These are phyloP conservation scores for Phlebiopsis gigantea DNA, from an alignment of 768 basidiomycete species.

Conservation along the genomic window DNA sequence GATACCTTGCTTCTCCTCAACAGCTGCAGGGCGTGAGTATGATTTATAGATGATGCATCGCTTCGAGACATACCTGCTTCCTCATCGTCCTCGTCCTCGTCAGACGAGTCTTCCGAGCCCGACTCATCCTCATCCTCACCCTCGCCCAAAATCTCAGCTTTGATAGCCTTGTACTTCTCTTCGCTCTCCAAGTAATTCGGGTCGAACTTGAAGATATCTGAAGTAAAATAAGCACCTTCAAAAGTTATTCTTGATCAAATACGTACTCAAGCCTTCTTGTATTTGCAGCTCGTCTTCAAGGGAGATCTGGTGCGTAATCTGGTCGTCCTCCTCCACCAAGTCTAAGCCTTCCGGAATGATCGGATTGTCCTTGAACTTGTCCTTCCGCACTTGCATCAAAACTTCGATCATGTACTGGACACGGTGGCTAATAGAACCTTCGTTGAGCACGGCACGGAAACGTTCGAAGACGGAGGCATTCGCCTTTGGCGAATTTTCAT, in stretches of 20 bases:
- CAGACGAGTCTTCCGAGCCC: conserved; percentile 52
- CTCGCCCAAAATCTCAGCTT: conserved; percentile 89
- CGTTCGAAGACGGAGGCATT: conserved; percentile 94
- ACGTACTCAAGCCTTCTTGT: conserved; percentile 83
- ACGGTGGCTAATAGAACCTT: conserved; percentile 90
- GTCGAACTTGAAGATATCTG: conserved; percentile 88
- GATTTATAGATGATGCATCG: conserved; percentile 9
- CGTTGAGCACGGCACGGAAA: conserved; percentile 94
- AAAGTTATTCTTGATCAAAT: conserved; percentile 5
- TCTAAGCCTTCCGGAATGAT: conserved; percentile 92
- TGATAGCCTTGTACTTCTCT: conserved; percentile 89
- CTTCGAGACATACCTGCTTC: conserved; percentile 38
- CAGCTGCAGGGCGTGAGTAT: conserved; percentile 35
- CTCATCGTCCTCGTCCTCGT: conserved; percentile 48
- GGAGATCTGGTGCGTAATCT: conserved; percentile 91
- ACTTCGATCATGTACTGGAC: conserved; percentile 99
- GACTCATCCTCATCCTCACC: conserved; percentile 71
- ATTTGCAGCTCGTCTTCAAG: conserved; percentile 92
- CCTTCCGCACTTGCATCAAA: conserved; percentile 97
- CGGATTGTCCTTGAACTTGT: conserved; percentile 99
- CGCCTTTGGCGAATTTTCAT: conserved; percentile 91
- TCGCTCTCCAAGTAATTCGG: conserved; percentile 86
- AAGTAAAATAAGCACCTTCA: conserved; percentile 32
- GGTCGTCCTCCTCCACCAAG: conserved; percentile 96
- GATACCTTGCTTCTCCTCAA: conserved; percentile 81